Conservation (phyloP, 179 eudicot species). For the Amaranthus tricolor region DNA sequence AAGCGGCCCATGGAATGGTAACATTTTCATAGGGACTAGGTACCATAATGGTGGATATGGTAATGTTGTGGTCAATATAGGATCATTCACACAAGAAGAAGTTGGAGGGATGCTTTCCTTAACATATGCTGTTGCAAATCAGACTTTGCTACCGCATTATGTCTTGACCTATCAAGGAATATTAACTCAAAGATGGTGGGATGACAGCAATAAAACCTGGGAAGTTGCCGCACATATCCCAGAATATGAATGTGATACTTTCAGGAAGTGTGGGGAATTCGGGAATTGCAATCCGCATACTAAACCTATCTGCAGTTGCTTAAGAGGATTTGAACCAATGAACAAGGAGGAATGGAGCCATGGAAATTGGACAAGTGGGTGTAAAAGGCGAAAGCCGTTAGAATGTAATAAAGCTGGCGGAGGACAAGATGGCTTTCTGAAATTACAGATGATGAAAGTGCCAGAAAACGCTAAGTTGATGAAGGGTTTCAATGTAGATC, state of each 20-base stretch:
- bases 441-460: constrained; percentile 30
- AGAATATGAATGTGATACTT: constrained; percentile 33
- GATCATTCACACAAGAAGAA: not conserved
- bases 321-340: constrained; percentile 37
- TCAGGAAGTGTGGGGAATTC: constrained; percentile 41
- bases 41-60: no score
- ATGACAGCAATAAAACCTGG: constrained; percentile 14
- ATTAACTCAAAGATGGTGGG: constrained; percentile 16
- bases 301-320: constrained; percentile 24
- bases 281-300: constrained; percentile 30
- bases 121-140: constrained; percentile 10
- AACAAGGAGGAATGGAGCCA: constrained; percentile 30
- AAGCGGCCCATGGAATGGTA: constrained; percentile 31
- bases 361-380: no score
- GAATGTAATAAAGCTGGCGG: constrained; percentile 17
- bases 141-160: not conserved
- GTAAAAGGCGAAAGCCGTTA: constrained; percentile 12
- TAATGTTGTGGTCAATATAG: not conserved
- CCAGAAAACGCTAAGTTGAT: constrained; percentile 29
- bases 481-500: constrained; percentile 9
- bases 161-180: constrained; percentile 5
- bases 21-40: constrained; percentile 9
- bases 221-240: constrained; percentile 10
- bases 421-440: constrained; percentile 35
- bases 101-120: not conserved